Conservation (phyloP, 306 rosid species). For the Cyamopsis tetragonoloba region DNA sequence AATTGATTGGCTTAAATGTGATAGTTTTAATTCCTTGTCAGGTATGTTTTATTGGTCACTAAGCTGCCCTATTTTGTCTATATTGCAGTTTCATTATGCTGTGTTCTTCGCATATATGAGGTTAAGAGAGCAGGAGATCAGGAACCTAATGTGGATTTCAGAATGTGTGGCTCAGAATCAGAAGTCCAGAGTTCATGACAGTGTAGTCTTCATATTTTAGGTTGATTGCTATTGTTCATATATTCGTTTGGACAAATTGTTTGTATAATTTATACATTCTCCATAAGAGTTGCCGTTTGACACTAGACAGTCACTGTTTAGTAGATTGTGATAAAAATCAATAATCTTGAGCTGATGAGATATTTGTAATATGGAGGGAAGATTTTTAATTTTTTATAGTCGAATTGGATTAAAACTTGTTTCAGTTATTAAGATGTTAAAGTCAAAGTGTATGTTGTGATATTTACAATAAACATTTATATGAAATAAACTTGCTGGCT, state of each 20-base stretch:
- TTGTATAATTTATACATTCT: slow-evolving; percentile 34
- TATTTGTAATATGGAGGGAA: slow-evolving; percentile 25
- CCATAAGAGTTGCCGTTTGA: slow-evolving; percentile 22
- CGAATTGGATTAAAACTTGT: slow-evolving; percentile 24
- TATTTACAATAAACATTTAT: slow-evolving; percentile 8
- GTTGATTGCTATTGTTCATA: slow-evolving; percentile 12
- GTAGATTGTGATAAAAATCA: slow-evolving; percentile 38
- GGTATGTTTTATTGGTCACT: background rate
- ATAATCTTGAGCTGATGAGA: slow-evolving; percentile 9
- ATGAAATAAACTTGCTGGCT: slow-evolving; percentile 15
- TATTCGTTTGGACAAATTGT: slow-evolving; percentile 34
- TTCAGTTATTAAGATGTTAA: background rate
- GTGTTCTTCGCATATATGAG: slow-evolving; percentile 98
- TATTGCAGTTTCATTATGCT: slow-evolving; percentile 85
- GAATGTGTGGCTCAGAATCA: slow-evolving; percentile 99
- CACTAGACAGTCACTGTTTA: slow-evolving; percentile 26
- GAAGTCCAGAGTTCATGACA: slow-evolving; percentile 94
- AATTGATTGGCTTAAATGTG: slow-evolving; percentile 4
- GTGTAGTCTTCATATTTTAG: slow-evolving; percentile 95
- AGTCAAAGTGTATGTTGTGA: slow-evolving; percentile 20
- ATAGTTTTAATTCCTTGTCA: background rate
- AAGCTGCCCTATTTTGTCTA: slow-evolving; percentile 15
- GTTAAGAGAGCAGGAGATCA: slow-evolving; percentile 95
- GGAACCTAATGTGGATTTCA: slow-evolving; percentile 96
- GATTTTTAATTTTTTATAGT: slow-evolving; percentile 15